Evolutionary conservation across 768 basidiomycete genomes (phyloP).

Genomic region (Terana coerulea): DNA sequence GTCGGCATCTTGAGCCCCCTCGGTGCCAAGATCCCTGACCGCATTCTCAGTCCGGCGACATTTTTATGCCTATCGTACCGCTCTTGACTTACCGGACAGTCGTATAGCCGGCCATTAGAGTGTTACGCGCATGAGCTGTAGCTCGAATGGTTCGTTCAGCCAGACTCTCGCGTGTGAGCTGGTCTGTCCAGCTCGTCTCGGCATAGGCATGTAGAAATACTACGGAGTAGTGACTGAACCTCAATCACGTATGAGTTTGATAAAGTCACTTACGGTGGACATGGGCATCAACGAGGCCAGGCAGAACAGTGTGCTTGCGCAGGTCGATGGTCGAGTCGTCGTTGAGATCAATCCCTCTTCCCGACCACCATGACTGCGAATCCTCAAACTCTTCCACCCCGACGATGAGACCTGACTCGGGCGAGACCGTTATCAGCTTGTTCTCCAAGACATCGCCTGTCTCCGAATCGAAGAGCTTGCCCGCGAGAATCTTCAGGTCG

Average conservation of each 20-base stretch:
- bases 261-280: slow-evolving; percentile 44
- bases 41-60: no score
- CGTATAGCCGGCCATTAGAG: slow-evolving; percentile 60
- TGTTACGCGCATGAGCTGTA: slow-evolving; percentile 52
- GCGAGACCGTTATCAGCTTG: slow-evolving; percentile 46
- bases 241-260: neutral
- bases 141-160: slow-evolving; percentile 60
- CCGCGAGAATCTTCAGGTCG: slow-evolving; percentile 33
- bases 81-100: slow-evolving; percentile 44
- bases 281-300: slow-evolving; percentile 56
- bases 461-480: slow-evolving; percentile 49
- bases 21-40: slow-evolving; percentile 60
- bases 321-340: slow-evolving; percentile 36
- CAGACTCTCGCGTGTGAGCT: slow-evolving; percentile 53
- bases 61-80: no score
- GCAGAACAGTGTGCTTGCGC: slow-evolving; percentile 43
- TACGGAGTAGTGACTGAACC: slow-evolving; percentile 20
- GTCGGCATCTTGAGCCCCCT: slow-evolving; percentile 62
- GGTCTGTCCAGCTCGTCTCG: slow-evolving; percentile 60
- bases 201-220: slow-evolving; percentile 61
- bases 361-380: neutral
- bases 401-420: slow-evolving; percentile 43
- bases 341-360: slow-evolving; percentile 4
- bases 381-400: slow-evolving; percentile 29
- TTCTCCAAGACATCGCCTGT: slow-evolving; percentile 37